phyloP scores from a whole-genome alignment of 306 rosid species.

The Citrullus colocynthis region DNA sequence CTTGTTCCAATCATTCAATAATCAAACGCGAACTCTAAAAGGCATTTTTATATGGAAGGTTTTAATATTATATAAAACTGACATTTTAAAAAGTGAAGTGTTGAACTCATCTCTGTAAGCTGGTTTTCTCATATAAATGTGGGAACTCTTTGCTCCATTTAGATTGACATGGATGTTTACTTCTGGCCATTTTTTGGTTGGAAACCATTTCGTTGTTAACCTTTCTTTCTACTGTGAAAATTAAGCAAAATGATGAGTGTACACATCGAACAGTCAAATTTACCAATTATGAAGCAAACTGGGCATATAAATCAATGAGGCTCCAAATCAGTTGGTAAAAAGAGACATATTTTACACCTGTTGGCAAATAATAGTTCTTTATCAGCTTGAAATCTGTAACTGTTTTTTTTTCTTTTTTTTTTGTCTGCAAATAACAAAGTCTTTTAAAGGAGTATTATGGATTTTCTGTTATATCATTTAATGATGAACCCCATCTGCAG shows the following conservation, averaged over 20 bases:
- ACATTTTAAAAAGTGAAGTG: not conserved
- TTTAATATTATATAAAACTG: not conserved
- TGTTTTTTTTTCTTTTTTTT: not conserved
- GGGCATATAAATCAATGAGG: not conserved
- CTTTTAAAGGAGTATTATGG: not conserved
- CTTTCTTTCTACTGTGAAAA: not conserved
- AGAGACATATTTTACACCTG: not conserved
- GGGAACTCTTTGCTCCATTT: not conserved
- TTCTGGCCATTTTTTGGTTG: not conserved
- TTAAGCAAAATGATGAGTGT: not conserved
- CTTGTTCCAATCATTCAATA: not conserved
- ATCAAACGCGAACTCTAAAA: not conserved
- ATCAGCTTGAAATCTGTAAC: not conserved
- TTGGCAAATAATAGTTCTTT: not conserved
- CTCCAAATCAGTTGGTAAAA: not conserved
- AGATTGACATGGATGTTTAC: not conserved
- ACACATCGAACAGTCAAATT: not conserved
- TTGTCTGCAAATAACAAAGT: not conserved
- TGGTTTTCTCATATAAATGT: not conserved
- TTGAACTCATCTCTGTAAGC: not conserved
- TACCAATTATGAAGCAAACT: not conserved
- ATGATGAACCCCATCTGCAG: conserved; percentile 25
- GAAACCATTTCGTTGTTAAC: not conserved
- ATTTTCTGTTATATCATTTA: not conserved
- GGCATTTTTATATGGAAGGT: not conserved